These are phyloP conservation scores for Capronia epimyces DNA, from an alignment of 2,329 filamentous ascomycete genomes.

Conservation along the genomic window DNA sequence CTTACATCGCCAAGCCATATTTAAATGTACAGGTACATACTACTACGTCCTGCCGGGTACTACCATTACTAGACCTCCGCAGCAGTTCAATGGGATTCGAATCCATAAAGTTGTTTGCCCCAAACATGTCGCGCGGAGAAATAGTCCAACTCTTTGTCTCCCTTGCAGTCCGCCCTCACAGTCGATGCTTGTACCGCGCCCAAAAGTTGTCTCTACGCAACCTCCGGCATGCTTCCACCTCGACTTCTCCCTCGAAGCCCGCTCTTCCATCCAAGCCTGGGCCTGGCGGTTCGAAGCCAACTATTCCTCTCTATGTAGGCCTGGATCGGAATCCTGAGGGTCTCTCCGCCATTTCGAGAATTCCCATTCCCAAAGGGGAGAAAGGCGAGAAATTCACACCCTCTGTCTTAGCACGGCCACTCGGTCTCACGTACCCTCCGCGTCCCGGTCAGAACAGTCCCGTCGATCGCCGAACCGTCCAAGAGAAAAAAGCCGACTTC, in stretches of 20 bases:
- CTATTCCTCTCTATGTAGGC: conserved; percentile 26
- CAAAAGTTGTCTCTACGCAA: conserved; percentile 1
- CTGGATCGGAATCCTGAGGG: conserved; percentile 26
- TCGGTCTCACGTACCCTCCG: conserved; percentile 73
- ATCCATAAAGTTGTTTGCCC: neutral
- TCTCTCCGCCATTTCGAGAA: conserved; percentile 27
- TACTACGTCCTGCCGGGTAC: too few relatives aligned
- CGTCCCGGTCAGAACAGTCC: conserved; percentile 75
- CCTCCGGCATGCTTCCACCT: conserved; percentile 17
- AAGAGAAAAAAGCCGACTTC: conserved; percentile 71
- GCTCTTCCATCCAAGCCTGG: neutral
- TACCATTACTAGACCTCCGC: too few relatives aligned
- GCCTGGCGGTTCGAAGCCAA: conserved; percentile 4
- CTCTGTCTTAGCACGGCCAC: conserved; percentile 61
- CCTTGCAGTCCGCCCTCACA: conserved; percentile 25
- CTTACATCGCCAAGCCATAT: too few relatives aligned
- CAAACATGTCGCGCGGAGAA: conserved; percentile 17
- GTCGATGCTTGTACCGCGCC: conserved; percentile 15
- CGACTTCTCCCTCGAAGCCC: conserved; percentile 5
- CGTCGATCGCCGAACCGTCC: conserved; percentile 60
- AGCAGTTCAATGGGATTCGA: neutral
- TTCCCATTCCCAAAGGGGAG: conserved; percentile 31
- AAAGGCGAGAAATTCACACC: conserved; percentile 45
- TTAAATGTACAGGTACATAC: too few relatives aligned
- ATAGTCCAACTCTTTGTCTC: conserved; percentile 20